These are phyloP conservation scores for Leccinum obscurum DNA, from an alignment of 768 basidiomycete species.

Conservation along the genomic window DNA sequence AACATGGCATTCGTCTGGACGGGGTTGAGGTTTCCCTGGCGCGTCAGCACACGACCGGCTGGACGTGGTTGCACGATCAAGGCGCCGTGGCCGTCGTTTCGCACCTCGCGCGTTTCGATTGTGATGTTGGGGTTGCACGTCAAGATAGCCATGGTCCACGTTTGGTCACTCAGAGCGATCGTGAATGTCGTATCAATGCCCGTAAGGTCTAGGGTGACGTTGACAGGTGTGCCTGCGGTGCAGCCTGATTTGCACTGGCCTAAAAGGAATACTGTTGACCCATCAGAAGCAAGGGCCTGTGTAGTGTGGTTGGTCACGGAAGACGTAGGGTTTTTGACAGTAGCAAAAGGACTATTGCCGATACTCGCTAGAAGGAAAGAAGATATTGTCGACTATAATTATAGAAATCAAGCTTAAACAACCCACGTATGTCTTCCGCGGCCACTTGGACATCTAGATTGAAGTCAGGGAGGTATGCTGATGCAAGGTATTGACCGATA, in stretches of 20 bases:
- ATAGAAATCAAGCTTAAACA: neutral
- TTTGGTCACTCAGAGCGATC: conserved; percentile 14
- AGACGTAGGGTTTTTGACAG: conserved; percentile 8
- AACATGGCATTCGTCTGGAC: conserved; percentile 27
- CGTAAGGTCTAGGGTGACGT: conserved; percentile 16
- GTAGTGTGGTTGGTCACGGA: conserved; percentile 26
- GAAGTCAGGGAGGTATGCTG: conserved; percentile 17
- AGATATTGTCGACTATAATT: neutral
- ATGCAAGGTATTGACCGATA: neutral
- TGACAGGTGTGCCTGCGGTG: fast-evolving
- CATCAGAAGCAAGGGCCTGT: conserved; percentile 14
- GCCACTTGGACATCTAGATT: conserved; percentile 20
- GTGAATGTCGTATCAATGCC: conserved; percentile 13
- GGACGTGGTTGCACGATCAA: conserved; percentile 21
- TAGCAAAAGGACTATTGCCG: neutral
- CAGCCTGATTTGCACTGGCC: conserved; percentile 26
- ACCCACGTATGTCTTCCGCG: conserved; percentile 7
- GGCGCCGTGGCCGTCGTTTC: conserved; percentile 19
- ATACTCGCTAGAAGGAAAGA: neutral
- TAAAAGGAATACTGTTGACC: conserved; percentile 25
- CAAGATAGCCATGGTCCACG: conserved; percentile 25
- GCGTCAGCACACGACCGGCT: conserved; percentile 7
- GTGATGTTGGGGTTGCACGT: conserved; percentile 22
- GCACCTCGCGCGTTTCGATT: conserved; percentile 31
- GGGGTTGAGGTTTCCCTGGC: conserved; percentile 26